Evolutionary conservation across 331 rosid genomes (phyloP).

Genomic region (Cydonia oblonga): DNA sequence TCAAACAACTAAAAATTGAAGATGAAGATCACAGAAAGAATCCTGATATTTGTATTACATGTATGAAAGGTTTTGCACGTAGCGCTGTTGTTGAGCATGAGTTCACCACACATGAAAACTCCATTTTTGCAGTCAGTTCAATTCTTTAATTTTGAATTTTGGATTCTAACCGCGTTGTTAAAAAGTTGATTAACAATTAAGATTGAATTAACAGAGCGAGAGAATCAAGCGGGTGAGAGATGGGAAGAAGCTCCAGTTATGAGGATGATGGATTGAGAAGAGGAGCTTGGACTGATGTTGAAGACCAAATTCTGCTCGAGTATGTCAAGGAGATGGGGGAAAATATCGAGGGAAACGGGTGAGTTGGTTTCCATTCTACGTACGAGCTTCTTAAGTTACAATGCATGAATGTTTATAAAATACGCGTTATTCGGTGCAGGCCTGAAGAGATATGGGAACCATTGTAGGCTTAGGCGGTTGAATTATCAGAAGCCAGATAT

Average conservation of each 20-base stretch:
- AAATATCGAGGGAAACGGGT: constrained; percentile 22
- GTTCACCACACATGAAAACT: neutral
- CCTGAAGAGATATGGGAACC: constrained; percentile 26
- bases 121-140: neutral
- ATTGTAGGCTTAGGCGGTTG: constrained; percentile 30
- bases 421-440: constrained; percentile 7
- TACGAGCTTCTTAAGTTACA: neutral
- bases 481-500: constrained; percentile 26
- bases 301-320: constrained; percentile 20
- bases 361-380: neutral
- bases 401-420: neutral
- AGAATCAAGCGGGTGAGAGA: neutral
- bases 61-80: neutral
- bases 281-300: constrained; percentile 28
- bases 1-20: neutral
- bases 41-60: neutral
- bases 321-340: constrained; percentile 24
- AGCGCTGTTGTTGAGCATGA: neutral
- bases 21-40: neutral
- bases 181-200: neutral
- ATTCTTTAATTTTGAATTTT: neutral
- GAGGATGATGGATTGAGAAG: neutral
- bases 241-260: neutral
- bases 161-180: neutral
- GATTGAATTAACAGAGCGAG: neutral